Percentiles rank a stretch among this genome's conserved stretches.
Conservation (phyloP, 2,329 filamentous ascomycete species). For the Phyllosticta citribraziliensis region DNA sequence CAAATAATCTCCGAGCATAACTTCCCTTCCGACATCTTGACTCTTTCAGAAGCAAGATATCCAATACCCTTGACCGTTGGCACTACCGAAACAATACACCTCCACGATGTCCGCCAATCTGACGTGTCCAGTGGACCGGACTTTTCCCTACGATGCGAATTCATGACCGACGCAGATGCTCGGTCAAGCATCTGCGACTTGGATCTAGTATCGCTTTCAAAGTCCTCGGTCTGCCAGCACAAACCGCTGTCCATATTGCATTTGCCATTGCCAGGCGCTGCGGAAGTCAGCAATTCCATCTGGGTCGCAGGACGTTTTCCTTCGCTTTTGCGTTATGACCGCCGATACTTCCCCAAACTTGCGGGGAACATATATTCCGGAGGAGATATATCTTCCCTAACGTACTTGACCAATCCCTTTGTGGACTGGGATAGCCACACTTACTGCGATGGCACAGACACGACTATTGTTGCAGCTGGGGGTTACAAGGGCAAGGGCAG, state of each 20-base stretch:
- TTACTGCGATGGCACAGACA: constrained; percentile 45
- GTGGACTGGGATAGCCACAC: constrained; percentile 45
- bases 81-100: constrained; percentile 69
- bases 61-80: constrained; percentile 71
- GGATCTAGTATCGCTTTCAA: constrained; percentile 11
- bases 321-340: constrained; percentile 79
- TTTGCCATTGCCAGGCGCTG: constrained; percentile 54
- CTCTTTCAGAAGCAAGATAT: constrained; percentile 60
- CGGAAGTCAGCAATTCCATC: constrained; percentile 48
- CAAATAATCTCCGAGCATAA: constrained; percentile 57
- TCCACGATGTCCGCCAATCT: constrained; percentile 61
- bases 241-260: constrained; percentile 78
- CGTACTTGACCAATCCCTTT: constrained; percentile 59
- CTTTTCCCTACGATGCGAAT: constrained; percentile 15
- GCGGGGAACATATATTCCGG: constrained; percentile 75
- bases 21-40: constrained; percentile 76
- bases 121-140: neutral
- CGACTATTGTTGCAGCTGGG: constrained; percentile 71
- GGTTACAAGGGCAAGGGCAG: constrained; percentile 89
- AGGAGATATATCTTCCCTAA: constrained; percentile 63
- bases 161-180: constrained; percentile 19
- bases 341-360: constrained; percentile 71
- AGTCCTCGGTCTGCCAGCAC: constrained; percentile 63
- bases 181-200: constrained; percentile 25
- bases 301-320: constrained; percentile 85